Evolutionary conservation across 2,329 filamentous ascomycete genomes (phyloP).

Genomic region (Aspergillus brunneoviolaceus): DNA sequence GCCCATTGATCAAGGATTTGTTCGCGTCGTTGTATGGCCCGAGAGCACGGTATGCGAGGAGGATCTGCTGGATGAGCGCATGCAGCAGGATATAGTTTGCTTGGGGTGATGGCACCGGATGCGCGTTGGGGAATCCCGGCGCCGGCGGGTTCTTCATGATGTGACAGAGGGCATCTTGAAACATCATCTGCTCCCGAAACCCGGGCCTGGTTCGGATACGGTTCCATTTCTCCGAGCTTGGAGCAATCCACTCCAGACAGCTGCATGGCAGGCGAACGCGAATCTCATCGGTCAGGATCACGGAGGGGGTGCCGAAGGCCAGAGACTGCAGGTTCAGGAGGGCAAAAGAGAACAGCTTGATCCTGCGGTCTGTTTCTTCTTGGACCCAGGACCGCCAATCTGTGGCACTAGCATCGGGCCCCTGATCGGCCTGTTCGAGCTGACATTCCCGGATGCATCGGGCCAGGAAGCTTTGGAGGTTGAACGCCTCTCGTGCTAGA

Average conservation of each 20-base stretch:
- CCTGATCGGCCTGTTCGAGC: constrained; percentile 13
- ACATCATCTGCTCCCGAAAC: neutral
- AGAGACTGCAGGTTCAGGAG: constrained; percentile 29
- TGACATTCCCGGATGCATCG: constrained; percentile 20
- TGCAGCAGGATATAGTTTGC: constrained; percentile 56
- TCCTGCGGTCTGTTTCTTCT: constrained; percentile 22
- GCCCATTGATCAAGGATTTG: too few species aligned
- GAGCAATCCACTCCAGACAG: constrained; percentile 26
- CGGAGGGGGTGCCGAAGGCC: constrained; percentile 25
- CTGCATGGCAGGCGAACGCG: constrained; percentile 27
- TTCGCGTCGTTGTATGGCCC: neutral
- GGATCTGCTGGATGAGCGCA: constrained; percentile 68
- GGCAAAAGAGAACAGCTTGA: constrained; percentile 27
- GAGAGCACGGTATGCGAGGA: constrained; percentile 41
- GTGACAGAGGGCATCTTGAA: constrained; percentile 22
- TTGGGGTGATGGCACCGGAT: too few species aligned
- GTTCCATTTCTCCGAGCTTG: constrained; percentile 21
- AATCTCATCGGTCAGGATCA: constrained; percentile 28
- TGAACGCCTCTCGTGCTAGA: constrained; percentile 23
- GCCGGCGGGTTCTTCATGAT: too few species aligned
- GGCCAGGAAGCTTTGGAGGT: constrained; percentile 24
- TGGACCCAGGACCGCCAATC: constrained; percentile 27
- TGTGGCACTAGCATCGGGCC: neutral
- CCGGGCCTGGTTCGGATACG: too few species aligned
- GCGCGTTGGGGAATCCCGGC: too few species aligned